Evolutionary conservation across 441 rosid genomes (phyloP), one percentile per base, ranked within the genome.

Genomic region (Erysimum pusillum): DNA sequence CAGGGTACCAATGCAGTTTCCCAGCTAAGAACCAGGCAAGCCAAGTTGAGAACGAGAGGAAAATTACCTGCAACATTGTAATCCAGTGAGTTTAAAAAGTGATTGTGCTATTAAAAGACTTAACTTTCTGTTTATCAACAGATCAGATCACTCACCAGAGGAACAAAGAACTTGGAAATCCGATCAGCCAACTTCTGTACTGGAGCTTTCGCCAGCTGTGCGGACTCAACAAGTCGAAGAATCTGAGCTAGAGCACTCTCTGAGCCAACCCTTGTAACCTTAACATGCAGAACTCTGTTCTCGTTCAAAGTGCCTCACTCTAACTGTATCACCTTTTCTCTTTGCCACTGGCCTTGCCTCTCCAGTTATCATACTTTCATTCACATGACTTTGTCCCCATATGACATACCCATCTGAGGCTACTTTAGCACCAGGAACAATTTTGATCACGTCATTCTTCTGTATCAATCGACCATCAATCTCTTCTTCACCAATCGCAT

Each of bases 341-440:
- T 92, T 95, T 3, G 94, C 86, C 80, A 90, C 97, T 6, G 97
- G 96, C 35, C 88, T 77, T 12, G 99, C 91, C 83, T 95, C 97
- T 69, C 99, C 99, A 31, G 99, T 95, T 58, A 95, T 91, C 98
- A 95, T 95, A 79, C 99, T 95, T 81, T 95, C 98, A 78, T 95
- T 91, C 36, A 95, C 97, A 79, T 95, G 94, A 73, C 96, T 95
- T 77, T 91, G 93, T 39, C 99, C 99, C 93, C 97, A 87, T 39
- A 87, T 61, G 18, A 95, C 99, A 74, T 80, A 84, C 42, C 99
- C 99, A 85, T 95, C 99, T 22, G 96, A 92, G 63, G 99, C 97
- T 44, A 91, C 90, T 78, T 95, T 95, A 10, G 93, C 87, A 31
- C 99, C 99, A 35, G 99, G 99, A 52, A 89, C 75, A 14, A 94